These are phyloP conservation scores for Penicillium taxi DNA, from an alignment of 495 filamentous ascomycete genomes.

Conservation along the genomic window DNA sequence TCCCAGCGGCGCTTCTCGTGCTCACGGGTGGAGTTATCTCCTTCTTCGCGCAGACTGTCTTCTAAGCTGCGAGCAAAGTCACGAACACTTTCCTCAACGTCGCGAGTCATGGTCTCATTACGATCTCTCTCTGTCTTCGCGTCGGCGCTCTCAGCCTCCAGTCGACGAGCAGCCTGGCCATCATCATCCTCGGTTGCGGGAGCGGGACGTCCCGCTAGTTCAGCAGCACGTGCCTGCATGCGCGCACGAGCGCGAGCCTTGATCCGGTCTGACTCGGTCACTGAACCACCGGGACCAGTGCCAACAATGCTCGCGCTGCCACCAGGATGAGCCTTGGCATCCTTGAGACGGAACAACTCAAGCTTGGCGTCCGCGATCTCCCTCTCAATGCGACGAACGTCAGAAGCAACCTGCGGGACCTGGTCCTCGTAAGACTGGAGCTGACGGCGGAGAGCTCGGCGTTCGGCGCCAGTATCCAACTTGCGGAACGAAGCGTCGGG, in stretches of 20 bases:
- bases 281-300: slow-evolving; percentile 81
- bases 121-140: slow-evolving; percentile 79
- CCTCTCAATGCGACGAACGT: slow-evolving; percentile 84
- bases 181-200: slow-evolving; percentile 55
- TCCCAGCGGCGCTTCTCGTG: slow-evolving; percentile 95
- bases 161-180: slow-evolving; percentile 65
- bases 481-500: slow-evolving; percentile 67
- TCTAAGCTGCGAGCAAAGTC: slow-evolving; percentile 80
- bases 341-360: slow-evolving; percentile 88
- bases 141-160: slow-evolving; percentile 80
- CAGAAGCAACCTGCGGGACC: slow-evolving; percentile 83
- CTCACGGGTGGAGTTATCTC: slow-evolving; percentile 60
- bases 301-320: slow-evolving; percentile 79
- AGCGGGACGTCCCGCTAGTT: slow-evolving; percentile 74
- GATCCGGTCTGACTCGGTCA: slow-evolving; percentile 90
- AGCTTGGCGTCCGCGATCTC: slow-evolving; percentile 85
- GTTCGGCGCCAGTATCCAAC: slow-evolving; percentile 78
- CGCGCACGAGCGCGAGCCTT: slow-evolving; percentile 93
- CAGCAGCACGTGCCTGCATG: slow-evolving; percentile 96
- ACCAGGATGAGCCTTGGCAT: slow-evolving; percentile 85
- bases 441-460: slow-evolving; percentile 76
- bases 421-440: slow-evolving; percentile 82
- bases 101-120: slow-evolving; percentile 90
- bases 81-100: slow-evolving; percentile 94
- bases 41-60: slow-evolving; percentile 74